Evolutionary conservation across 306 rosid genomes (phyloP).

Genomic region (Luffa acutangula): DNA sequence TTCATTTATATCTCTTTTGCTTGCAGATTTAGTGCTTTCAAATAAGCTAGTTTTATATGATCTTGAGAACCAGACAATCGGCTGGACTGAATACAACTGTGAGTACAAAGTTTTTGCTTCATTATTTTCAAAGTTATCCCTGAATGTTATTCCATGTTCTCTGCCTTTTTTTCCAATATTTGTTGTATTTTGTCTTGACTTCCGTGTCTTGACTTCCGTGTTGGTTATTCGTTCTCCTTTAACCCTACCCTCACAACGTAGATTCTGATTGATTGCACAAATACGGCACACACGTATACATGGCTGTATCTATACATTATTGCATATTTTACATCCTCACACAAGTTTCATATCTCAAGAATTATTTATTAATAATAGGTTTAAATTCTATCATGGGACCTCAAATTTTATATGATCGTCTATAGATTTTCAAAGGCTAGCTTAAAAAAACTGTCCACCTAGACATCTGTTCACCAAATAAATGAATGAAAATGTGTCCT

Average conservation of each 20-base stretch:
- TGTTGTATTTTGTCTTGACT: neutral
- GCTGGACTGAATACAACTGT: constrained; percentile 96
- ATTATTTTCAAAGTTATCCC: neutral
- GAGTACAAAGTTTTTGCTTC: constrained; percentile 26
- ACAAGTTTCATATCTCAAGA: neutral
- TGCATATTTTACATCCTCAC: neutral
- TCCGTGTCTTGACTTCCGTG: neutral
- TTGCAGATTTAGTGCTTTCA: constrained; percentile 92
- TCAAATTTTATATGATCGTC: neutral
- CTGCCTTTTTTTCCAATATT: neutral
- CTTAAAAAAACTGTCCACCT: neutral
- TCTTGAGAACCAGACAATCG: constrained; percentile 79
- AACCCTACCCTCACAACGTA: neutral
- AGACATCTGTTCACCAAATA: neutral
- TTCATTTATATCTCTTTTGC: constrained; percentile 3
- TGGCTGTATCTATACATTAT: neutral
- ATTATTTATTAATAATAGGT: neutral
- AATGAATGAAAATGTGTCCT: neutral
- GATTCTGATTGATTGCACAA: neutral
- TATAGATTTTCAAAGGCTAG: neutral
- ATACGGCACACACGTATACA: neutral
- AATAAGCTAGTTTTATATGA: constrained; percentile 85
- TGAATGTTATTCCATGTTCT: neutral
- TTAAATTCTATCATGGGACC: neutral
- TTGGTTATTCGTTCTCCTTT: neutral